Conservation (phyloP, 129 eudicot genomes). For the Flaveria ramosissima region DNA sequence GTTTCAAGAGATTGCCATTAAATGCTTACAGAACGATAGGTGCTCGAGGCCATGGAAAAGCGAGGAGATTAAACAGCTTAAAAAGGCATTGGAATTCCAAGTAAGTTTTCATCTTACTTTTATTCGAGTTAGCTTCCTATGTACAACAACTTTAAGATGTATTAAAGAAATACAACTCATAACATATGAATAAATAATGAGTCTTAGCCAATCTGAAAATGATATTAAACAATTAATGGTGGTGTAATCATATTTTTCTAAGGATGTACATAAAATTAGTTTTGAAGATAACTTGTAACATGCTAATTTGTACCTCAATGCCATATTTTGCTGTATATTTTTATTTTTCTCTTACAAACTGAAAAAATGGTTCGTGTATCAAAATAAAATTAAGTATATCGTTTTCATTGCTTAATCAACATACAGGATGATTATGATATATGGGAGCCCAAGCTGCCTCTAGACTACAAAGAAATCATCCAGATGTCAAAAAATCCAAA, state of each 20-base stretch:
- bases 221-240: no score
- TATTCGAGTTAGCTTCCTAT: background rate
- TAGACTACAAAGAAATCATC: constrained; percentile 15
- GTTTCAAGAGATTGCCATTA: background rate
- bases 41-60: background rate
- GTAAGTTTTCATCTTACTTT: background rate
- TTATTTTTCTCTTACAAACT: no score
- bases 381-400: background rate
- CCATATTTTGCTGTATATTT: no score
- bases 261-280: no score
- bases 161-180: no score
- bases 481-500: background rate
- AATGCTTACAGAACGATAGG: background rate
- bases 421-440: background rate
- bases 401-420: background rate
- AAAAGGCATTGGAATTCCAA: background rate
- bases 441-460: background rate
- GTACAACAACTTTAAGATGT: no score
- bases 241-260: no score
- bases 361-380: no score
- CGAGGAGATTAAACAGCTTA: background rate
- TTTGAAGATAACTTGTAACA: no score
- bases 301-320: no score
- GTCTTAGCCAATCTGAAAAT: no score
- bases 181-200: no score